Evolutionary conservation across 2,329 filamentous ascomycete species (phyloP).

Genomic region (Pestalotiopsis fici): DNA sequence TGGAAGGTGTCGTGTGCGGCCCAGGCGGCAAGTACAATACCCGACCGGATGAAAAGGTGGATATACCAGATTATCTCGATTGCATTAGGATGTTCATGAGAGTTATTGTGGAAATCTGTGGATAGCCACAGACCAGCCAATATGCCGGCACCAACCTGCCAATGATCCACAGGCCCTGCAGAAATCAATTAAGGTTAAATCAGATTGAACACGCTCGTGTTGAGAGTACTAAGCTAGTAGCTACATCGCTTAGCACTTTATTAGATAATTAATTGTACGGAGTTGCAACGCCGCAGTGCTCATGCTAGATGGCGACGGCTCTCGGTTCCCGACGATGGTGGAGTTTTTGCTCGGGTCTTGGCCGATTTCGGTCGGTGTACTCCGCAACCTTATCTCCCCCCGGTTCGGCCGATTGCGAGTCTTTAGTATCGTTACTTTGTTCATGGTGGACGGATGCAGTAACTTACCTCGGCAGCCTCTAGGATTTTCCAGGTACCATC

Average conservation of each 20-base stretch:
- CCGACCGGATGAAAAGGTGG: slow-evolving; percentile 25
- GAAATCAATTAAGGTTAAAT: too few species aligned
- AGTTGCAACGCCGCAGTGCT: too few species aligned
- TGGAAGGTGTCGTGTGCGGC: slow-evolving; percentile 27
- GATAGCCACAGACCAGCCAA: slow-evolving; percentile 9
- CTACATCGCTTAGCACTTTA: not conserved
- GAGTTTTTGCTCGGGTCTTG: not conserved
- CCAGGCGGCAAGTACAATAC: slow-evolving; percentile 27
- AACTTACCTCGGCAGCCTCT: not conserved
- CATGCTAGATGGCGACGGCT: not conserved
- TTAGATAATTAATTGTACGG: too few species aligned
- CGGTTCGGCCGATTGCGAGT: not conserved
- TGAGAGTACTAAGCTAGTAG: not conserved
- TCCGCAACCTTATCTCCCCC: not conserved
- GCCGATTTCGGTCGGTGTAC: not conserved
- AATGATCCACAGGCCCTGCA: too few species aligned
- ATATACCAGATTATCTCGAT: slow-evolving; percentile 26
- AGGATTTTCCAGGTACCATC: not conserved
- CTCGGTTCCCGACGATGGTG: not conserved
- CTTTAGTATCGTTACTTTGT: not conserved
- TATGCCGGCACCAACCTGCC: too few species aligned
- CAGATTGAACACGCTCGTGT: not conserved
- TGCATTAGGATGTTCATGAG: slow-evolving; percentile 25
- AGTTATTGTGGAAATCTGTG: slow-evolving; percentile 25
- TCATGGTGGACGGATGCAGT: too few species aligned